A percentile compares a stretch with the other conserved stretches of the same genome.
Conservation (phyloP, 2,329 filamentous ascomycete genomes). For the Sporothrix curviconia region DNA sequence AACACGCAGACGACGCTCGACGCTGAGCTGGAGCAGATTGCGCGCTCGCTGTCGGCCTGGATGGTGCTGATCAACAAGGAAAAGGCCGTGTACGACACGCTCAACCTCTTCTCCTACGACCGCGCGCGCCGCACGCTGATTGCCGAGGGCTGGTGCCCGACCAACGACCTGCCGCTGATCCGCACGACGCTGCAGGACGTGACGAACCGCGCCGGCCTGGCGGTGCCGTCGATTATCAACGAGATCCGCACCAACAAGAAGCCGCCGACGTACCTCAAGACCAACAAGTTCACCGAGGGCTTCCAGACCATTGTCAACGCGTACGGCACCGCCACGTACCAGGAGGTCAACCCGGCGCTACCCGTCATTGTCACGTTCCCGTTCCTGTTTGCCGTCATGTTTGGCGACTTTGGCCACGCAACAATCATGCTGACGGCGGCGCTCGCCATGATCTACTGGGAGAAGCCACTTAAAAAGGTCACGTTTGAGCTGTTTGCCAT, state of each 20-base stretch:
- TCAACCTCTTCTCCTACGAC: slow-evolving; percentile 96
- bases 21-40: slow-evolving; percentile 88
- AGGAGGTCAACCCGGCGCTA: slow-evolving; percentile 91
- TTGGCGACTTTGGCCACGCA: slow-evolving; percentile 94
- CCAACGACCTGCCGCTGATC: slow-evolving; percentile 80
- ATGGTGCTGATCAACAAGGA: slow-evolving; percentile 98
- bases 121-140: slow-evolving; percentile 92
- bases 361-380: slow-evolving; percentile 96
- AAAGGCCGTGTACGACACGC: slow-evolving; percentile 91
- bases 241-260: slow-evolving; percentile 96
- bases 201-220: slow-evolving; percentile 88
- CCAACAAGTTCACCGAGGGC: slow-evolving; percentile 95
- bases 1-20: slow-evolving; percentile 95
- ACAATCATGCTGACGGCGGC: slow-evolving; percentile 80
- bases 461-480: slow-evolving; percentile 88
- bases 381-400: slow-evolving; percentile 99
- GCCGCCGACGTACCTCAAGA: slow-evolving; percentile 93
- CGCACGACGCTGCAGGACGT: slow-evolving; percentile 93
- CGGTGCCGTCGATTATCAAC: slow-evolving; percentile 98
- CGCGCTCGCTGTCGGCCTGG: slow-evolving; percentile 87
- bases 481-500: slow-evolving; percentile 91
- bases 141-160: slow-evolving; percentile 95
- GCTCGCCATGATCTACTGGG: slow-evolving; percentile 91
- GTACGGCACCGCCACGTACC: slow-evolving; percentile 95
- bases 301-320: slow-evolving; percentile 99